These are phyloP conservation scores for Fonsecaea multimorphosa DNA, from an alignment of 2,329 filamentous ascomycete genomes.

Conservation along the genomic window DNA sequence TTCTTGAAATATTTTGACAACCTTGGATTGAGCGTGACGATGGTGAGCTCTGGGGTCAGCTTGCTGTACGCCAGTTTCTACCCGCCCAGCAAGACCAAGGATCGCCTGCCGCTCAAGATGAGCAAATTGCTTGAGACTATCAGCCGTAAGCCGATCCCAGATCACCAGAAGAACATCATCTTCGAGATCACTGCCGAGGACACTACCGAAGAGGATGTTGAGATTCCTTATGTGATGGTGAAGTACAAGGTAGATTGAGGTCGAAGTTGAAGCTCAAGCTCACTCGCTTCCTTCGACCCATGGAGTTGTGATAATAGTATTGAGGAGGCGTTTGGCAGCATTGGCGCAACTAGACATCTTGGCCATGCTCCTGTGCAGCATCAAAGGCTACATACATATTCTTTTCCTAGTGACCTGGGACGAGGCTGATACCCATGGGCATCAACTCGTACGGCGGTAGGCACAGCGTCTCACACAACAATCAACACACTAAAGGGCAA, in stretches of 20 bases:
- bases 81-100: conserved; percentile 79
- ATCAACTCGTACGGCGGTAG: too few relatives aligned
- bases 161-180: conserved; percentile 92
- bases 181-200: conserved; percentile 96
- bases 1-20: conserved; percentile 82
- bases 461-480: too few relatives aligned
- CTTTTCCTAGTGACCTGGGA: too few relatives aligned
- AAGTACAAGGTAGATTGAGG: conserved; percentile 57
- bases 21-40: conserved; percentile 80
- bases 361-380: background rate
- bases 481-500: too few relatives aligned
- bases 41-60: conserved; percentile 97
- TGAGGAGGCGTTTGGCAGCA: conserved; percentile 5
- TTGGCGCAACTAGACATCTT: background rate
- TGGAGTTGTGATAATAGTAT: background rate
- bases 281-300: background rate
- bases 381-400: too few relatives aligned
- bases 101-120: conserved; percentile 80
- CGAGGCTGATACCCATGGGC: too few relatives aligned
- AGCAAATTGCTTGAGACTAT: conserved; percentile 86
- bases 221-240: conserved; percentile 95
- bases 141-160: conserved; percentile 88
- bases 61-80: conserved; percentile 95
- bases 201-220: conserved; percentile 86
- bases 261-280: background rate